These are phyloP conservation scores for Puccinia sorghi DNA, from an alignment of 1,284 basidiomycete species.

Conservation along the genomic window DNA sequence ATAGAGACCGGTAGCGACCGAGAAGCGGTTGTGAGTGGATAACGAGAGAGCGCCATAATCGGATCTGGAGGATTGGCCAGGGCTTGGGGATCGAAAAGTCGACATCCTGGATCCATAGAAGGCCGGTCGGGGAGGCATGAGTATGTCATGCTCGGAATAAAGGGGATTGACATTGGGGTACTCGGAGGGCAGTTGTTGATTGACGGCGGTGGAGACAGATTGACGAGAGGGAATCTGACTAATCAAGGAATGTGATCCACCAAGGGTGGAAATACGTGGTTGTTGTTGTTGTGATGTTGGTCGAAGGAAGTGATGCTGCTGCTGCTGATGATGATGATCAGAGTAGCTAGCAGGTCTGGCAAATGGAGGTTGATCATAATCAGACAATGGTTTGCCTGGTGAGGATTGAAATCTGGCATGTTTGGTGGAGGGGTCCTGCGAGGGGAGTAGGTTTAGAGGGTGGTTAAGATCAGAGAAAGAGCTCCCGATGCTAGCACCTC, in stretches of 20 bases:
- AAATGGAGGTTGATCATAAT: neutral
- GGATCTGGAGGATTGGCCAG: neutral
- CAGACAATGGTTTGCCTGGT: neutral
- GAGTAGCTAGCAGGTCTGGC: neutral
- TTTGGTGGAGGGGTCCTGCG: neutral
- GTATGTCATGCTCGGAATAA: conserved; percentile 19
- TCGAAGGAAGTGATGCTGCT: neutral
- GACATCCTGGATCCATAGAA: conserved; percentile 42
- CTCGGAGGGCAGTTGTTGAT: neutral
- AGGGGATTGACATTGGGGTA: neutral
- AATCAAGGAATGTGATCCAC: neutral
- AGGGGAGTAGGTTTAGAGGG: neutral
- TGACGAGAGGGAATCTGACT: conserved; percentile 2
- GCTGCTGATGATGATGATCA: neutral
- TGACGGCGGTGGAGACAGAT: neutral
- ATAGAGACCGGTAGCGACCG: neutral
- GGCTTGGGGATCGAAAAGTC: neutral
- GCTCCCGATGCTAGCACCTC: conserved; percentile 1
- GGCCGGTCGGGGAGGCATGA: conserved; percentile 36
- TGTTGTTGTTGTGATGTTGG: too few relatives aligned
- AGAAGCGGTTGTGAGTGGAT: neutral
- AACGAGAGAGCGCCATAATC: neutral
- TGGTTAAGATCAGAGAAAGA: conserved; percentile 18
- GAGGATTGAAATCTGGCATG: neutral
- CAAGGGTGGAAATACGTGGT: neutral